phyloP scores from a whole-genome alignment of 306 rosid species.

The Castanea crenata region DNA sequence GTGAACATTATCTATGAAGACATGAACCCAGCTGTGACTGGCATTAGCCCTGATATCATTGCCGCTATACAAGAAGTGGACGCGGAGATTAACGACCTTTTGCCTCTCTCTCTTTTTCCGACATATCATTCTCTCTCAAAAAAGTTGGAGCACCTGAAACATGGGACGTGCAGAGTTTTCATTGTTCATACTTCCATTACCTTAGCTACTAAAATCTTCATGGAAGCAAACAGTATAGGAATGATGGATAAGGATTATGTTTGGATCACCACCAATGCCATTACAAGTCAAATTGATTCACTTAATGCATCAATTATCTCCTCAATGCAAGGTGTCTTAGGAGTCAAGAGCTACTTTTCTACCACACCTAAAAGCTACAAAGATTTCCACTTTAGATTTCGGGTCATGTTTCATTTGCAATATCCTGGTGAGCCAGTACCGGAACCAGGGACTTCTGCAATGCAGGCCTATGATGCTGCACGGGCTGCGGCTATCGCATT shows the following conservation, averaged over 20 bases:
- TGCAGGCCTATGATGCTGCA: conserved; percentile 6
- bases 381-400: background rate
- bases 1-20: conserved; percentile 26
- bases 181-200: conserved; percentile 12
- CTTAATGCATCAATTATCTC: background rate
- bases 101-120: background rate
- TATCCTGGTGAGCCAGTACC: background rate
- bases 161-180: conserved; percentile 11
- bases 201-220: background rate
- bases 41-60: background rate
- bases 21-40: background rate
- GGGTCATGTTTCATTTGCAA: background rate
- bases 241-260: conserved; percentile 3
- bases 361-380: background rate
- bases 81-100: background rate
- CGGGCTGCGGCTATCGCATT: background rate
- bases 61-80: conserved; percentile 6
- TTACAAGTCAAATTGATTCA: background rate
- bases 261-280: conserved; percentile 1
- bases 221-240: background rate
- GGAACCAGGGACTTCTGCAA: background rate
- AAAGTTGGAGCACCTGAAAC: background rate
- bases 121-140: background rate
- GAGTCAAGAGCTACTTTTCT: background rate
- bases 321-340: conserved; percentile 2